A percentile compares a stretch with the other conserved stretches of the same genome.
Conservation (phyloP, 129 eudicot genomes). For the Ambrosia trifida region DNA sequence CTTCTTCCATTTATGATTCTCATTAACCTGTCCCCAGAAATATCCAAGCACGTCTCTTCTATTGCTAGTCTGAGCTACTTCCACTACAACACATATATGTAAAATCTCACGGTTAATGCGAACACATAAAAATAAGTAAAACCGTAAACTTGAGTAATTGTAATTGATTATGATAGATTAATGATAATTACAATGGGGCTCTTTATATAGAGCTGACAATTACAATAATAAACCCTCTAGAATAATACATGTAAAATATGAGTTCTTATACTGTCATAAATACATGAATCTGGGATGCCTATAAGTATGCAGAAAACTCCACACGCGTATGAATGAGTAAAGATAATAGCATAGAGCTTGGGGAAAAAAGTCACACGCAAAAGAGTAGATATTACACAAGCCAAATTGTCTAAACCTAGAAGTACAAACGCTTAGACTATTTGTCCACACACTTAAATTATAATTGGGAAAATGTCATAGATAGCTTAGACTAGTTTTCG, state of each 20-base stretch:
- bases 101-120: not conserved
- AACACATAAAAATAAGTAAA: not conserved
- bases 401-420: conserved; percentile 1
- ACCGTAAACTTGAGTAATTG: too few relatives aligned
- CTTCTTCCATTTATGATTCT: conserved; percentile 82
- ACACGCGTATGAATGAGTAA: not conserved
- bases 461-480: not conserved
- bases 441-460: conserved; percentile 2
- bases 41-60: conserved; percentile 59
- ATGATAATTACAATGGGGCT: too few relatives aligned
- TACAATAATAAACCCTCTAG: too few relatives aligned
- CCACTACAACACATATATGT: conserved; percentile 12
- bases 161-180: too few relatives aligned
- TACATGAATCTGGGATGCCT: too few relatives aligned
- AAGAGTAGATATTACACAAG: not conserved
- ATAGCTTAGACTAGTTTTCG: not conserved
- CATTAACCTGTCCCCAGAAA: conserved; percentile 71
- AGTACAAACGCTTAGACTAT: not conserved
- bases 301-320: not conserved
- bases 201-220: too few relatives aligned
- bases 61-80: conserved; percentile 39
- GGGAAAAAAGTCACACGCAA: not conserved
- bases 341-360: not conserved
- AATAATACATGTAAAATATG: too few relatives aligned
- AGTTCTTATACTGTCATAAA: too few relatives aligned